Conservation (phyloP, 345 rosid species). For the Gossypium stocksii region DNA sequence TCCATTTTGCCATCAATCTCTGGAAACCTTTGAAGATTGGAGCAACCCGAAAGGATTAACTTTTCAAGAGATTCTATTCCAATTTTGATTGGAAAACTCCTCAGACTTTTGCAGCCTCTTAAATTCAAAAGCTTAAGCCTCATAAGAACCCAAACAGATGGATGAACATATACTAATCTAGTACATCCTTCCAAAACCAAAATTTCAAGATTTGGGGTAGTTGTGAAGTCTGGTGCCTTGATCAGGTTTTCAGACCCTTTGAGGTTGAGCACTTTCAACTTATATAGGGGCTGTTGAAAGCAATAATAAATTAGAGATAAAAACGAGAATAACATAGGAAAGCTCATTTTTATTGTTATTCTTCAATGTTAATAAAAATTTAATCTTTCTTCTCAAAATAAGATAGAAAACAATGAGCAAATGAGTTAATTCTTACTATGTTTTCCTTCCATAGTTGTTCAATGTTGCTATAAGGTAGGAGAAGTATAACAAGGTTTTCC, state of each 20-base stretch:
- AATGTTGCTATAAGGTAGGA: slow-evolving; percentile 22
- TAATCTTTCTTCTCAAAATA: not conserved
- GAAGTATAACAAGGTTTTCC: slow-evolving; percentile 28
- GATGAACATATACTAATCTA: slow-evolving; percentile 20
- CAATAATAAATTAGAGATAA: not conserved
- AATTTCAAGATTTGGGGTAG: slow-evolving; percentile 22
- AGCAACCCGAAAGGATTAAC: not conserved
- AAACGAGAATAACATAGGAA: not conserved
- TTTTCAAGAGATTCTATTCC: too few relatives aligned
- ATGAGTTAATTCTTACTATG: slow-evolving; percentile 12
- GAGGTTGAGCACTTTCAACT: slow-evolving; percentile 21
- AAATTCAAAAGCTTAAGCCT: not conserved
- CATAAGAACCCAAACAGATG: not conserved
- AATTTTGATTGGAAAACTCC: too few relatives aligned
- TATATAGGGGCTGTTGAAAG: not conserved
- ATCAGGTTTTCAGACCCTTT: slow-evolving; percentile 15
- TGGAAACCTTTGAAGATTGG: not conserved
- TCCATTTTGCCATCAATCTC: slow-evolving; percentile 16
- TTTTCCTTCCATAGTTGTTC: slow-evolving; percentile 28
- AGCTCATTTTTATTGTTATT: not conserved
- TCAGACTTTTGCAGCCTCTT: too few relatives aligned
- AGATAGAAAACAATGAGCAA: not conserved
- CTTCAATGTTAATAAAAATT: not conserved
- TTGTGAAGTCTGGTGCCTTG: slow-evolving; percentile 24
- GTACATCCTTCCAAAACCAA: slow-evolving; percentile 24